phyloP scores from a whole-genome alignment of 129 eudicot species.

The Logfia minima region DNA sequence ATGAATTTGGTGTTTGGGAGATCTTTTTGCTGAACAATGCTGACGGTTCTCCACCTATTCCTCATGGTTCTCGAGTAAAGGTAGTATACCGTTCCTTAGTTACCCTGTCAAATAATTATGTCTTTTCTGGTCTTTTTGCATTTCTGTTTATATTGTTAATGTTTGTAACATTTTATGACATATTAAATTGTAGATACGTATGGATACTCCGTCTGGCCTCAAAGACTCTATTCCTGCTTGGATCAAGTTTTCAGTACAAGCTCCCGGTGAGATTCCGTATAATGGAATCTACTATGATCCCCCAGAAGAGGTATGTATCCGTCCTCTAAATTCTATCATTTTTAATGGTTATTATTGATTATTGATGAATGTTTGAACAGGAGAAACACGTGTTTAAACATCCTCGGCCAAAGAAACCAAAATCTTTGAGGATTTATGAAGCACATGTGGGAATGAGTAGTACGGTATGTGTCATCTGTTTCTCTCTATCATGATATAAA shows the following conservation, averaged over 20 bases:
- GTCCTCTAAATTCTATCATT: not conserved
- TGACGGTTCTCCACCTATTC: conserved; percentile 91
- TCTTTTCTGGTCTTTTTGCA: not conserved
- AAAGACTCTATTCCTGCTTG: conserved; percentile 99
- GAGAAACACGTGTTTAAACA: conserved; percentile 80
- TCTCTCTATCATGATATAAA: conserved; percentile 23
- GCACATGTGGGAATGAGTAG: conserved; percentile 99
- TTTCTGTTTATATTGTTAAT: not conserved
- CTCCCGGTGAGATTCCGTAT: conserved; percentile 94
- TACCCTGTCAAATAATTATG: not conserved
- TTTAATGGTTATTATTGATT: conserved; percentile 16
- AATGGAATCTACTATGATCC: conserved; percentile 98
- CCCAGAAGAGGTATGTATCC: conserved; percentile 72
- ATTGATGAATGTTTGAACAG: conserved; percentile 41
- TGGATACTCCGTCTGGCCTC: conserved; percentile 96
- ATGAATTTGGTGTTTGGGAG: conserved; percentile 98
- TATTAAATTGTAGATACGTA: conserved; percentile 62
- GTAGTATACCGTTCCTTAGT: conserved; percentile 30
- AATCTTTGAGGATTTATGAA: conserved; percentile 90
- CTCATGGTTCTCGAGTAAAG: conserved; percentile 97
- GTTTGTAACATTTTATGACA: conserved; percentile 4
- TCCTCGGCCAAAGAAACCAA: conserved; percentile 87
- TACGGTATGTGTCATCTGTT: conserved; percentile 57
- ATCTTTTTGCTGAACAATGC: conserved; percentile 96
- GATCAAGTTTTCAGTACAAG: conserved; percentile 94